Evolutionary conservation across 202 grass and related monocot species (phyloP), one percentile per base, ranked within the genome.

Genomic region (Musa balbisiana): DNA sequence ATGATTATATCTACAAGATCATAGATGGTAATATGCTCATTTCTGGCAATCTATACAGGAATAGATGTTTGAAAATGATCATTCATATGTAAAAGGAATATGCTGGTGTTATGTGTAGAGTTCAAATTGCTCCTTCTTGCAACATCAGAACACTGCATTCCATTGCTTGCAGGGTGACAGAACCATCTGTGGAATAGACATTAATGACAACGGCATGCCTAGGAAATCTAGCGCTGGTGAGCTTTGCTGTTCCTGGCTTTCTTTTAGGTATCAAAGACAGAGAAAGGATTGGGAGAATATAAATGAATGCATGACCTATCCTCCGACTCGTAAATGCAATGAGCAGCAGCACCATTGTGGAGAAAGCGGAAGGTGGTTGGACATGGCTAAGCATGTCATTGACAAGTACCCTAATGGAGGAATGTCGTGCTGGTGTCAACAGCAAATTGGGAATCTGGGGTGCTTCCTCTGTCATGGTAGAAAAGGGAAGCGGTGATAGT

Each of bases 61-160:
- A 20, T 62, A 20, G 71, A 2, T 56, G 51, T 52, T 55, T 54
- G 71, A 56, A 73, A 20, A 55, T 55, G 58, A 21, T 62, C 8
- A 62, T 62, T 62, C 58, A 62, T n/a, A n/a, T 20, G 8, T 1
- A 62, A 62, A 62, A 62, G 58, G 16, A 43, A 9, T 22, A 9
- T 62, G 58, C n/a, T 21, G 58, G 17, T 62, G 8, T 62, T 20
- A 62, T 20, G 17, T 6, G 33, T 43, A 22, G 58, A 62, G 20
- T 62, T 62, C 5, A 62, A 62, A 8, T 23, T 25, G 62, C 24
- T 8, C 11, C 14, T 58, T 58, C 22, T 22, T 73, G 5, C 70
- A 73, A 73, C 13, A 15, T 51, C 51, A 11, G 19, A 73, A 73
- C 11, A 52, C 33, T 9, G 52, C 70, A 73, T 54, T 74, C 62